Percentiles rank a stretch among this genome's conserved stretches.
Evolutionary conservation across 208 protist species (phyloP).

Genomic region (Acanthamoeba royreba): DNA sequence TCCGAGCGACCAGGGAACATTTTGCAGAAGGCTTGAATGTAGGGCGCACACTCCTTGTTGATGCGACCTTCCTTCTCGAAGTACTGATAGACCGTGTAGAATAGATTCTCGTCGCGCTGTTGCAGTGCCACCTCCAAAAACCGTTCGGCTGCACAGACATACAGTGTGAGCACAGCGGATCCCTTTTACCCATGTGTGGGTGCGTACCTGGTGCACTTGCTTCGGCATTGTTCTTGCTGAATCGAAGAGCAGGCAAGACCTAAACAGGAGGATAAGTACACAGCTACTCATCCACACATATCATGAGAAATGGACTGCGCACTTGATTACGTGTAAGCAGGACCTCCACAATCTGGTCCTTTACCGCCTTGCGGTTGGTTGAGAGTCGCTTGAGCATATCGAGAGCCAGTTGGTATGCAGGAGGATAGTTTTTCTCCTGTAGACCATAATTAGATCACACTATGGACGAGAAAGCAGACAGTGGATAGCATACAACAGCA

Average conservation of each 20-base stretch:
- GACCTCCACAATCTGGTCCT: slow-evolving; percentile 55
- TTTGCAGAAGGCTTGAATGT: background rate
- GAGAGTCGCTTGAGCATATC: slow-evolving; percentile 63
- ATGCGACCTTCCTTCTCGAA: background rate
- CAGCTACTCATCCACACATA: too few relatives aligned
- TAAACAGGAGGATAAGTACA: too few relatives aligned
- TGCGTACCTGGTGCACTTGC: background rate
- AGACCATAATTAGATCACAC: background rate
- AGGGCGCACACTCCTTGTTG: background rate
- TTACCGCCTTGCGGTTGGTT: background rate
- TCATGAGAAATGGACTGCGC: too few relatives aligned
- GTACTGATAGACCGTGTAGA: background rate
- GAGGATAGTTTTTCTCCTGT: slow-evolving; percentile 42
- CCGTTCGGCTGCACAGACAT: background rate
- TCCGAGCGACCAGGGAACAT: background rate
- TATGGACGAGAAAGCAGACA: background rate
- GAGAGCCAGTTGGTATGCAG: slow-evolving; percentile 61
- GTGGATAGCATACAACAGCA: background rate
- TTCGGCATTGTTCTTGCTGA: background rate
- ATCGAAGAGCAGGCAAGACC: background rate
- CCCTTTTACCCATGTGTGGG: background rate
- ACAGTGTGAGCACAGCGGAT: background rate
- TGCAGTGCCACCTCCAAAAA: background rate
- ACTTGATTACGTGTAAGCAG: slow-evolving; percentile 11
- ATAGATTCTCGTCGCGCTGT: background rate